These are phyloP conservation scores for Claviceps capensis DNA, from an alignment of 2,329 filamentous ascomycete species.

Conservation along the genomic window DNA sequence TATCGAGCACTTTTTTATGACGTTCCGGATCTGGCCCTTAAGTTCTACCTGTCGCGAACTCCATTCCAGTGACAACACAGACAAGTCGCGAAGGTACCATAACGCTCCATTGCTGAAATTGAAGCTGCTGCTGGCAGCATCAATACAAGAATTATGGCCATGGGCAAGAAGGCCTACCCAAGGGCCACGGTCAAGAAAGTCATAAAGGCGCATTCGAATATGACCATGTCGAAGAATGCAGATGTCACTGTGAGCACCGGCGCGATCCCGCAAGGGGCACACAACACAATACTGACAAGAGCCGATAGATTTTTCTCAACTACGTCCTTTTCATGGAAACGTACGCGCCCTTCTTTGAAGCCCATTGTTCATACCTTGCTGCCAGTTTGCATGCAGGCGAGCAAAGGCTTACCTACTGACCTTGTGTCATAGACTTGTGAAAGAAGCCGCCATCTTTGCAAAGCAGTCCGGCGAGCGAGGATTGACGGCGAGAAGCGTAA, in stretches of 20 bases:
- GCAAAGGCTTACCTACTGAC: neutral
- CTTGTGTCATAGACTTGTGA: constrained; percentile 48
- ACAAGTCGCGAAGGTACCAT: neutral
- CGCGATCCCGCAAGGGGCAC: constrained; percentile 9
- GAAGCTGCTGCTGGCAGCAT: neutral
- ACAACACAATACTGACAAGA: constrained; percentile 11
- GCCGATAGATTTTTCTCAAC: constrained; percentile 65
- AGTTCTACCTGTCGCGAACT: too few relatives aligned
- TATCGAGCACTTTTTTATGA: neutral
- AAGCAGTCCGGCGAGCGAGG: constrained; percentile 61
- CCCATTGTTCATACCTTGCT: neutral
- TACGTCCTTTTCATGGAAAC: constrained; percentile 70
- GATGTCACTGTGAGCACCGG: constrained; percentile 56
- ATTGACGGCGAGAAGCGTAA: constrained; percentile 61
- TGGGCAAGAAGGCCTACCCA: constrained; percentile 64
- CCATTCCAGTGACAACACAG: neutral
- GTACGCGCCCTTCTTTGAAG: constrained; percentile 20
- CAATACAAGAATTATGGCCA: constrained; percentile 14
- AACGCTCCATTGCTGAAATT: neutral
- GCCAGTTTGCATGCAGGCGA: neutral
- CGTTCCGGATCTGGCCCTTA: too few relatives aligned
- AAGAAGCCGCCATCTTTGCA: constrained; percentile 64
- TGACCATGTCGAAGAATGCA: constrained; percentile 68
- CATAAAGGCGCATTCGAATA: constrained; percentile 74
- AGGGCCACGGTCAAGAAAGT: constrained; percentile 78